Evolutionary conservation across 148 eudicot species (phyloP).

Genomic region (Nyssa sinensis): DNA sequence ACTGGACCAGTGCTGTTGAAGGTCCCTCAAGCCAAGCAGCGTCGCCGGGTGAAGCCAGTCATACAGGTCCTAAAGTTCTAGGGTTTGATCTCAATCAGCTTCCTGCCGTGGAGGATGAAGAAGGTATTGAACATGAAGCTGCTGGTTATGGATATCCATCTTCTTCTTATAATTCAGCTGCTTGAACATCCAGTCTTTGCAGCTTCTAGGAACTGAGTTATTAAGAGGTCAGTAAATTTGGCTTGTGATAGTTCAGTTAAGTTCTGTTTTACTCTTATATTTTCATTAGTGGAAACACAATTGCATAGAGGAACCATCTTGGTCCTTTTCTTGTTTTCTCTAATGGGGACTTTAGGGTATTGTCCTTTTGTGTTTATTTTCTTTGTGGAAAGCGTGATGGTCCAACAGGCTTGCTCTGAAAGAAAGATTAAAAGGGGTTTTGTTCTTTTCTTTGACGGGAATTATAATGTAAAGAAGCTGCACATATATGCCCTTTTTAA

Average conservation of each 20-base stretch:
- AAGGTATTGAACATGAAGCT: constrained; percentile 4
- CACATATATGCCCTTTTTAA: neutral
- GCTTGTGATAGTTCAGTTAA: constrained; percentile 1
- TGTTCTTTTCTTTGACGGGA: neutral
- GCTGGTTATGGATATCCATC: constrained; percentile 1
- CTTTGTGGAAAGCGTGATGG: constrained; percentile 13
- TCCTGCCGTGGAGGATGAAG: constrained; percentile 25
- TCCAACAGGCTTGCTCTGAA: neutral
- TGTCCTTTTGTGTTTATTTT: constrained; percentile 12
- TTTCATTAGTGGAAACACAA: neutral
- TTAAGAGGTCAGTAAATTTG: constrained; percentile 4
- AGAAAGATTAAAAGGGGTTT: neutral
- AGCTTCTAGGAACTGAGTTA: constrained; percentile 3
- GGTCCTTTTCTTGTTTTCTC: neutral
- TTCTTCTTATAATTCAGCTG: constrained; percentile 4
- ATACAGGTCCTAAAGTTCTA: constrained; percentile 8
- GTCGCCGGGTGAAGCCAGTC: constrained; percentile 18
- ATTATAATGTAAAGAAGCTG: neutral
- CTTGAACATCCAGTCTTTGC: neutral
- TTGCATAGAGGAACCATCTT: constrained; percentile 4
- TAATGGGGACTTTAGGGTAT: neutral
- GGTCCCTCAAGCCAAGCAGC: constrained; percentile 13
- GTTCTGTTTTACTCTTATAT: neutral
- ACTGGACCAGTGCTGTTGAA: constrained; percentile 21
- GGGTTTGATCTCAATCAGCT: constrained; percentile 43